Conservation (phyloP, 352 stramenopile species). For the Pythium dissotocum region DNA sequence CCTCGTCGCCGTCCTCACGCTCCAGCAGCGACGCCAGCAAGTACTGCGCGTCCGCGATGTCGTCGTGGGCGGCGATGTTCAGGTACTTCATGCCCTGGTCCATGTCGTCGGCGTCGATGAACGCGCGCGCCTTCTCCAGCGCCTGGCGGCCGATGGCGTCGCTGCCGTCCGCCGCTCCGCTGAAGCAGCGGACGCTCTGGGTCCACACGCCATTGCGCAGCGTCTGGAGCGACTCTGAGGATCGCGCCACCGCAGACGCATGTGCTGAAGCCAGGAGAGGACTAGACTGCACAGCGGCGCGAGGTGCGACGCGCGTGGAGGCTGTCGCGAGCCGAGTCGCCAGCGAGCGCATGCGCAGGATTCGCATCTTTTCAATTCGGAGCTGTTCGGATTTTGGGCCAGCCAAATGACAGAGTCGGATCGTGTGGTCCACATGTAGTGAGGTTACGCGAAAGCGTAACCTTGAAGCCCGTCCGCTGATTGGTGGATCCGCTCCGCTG, state of each 20-base stretch:
- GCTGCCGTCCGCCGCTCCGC: not conserved
- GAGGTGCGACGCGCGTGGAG: not conserved
- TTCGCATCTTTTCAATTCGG: not conserved
- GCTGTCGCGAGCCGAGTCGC: not conserved
- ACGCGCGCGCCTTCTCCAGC: slow-evolving; percentile 58
- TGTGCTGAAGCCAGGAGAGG: not conserved
- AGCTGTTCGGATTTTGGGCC: slow-evolving; percentile 1
- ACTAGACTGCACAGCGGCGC: not conserved
- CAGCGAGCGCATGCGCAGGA: slow-evolving; percentile 2
- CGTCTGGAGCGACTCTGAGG: not conserved
- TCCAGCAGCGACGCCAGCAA: slow-evolving; percentile 66
- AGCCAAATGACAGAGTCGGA: not conserved
- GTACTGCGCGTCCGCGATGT: slow-evolving; percentile 76
- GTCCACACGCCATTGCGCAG: slow-evolving; percentile 6
- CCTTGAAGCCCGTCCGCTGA: not conserved
- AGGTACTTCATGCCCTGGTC: slow-evolving; percentile 60
- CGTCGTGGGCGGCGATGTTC: slow-evolving; percentile 57
- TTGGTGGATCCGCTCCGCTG: not conserved
- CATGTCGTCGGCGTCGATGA: slow-evolving; percentile 59
- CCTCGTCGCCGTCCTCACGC: slow-evolving; percentile 31
- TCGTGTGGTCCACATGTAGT: not conserved
- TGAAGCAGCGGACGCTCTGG: not conserved
- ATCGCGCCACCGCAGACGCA: not conserved
- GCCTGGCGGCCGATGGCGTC: slow-evolving; percentile 30
- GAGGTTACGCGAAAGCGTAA: not conserved